These are phyloP conservation scores for Bombardia bombarda DNA, from an alignment of 495 filamentous ascomycete genomes.

Conservation along the genomic window DNA sequence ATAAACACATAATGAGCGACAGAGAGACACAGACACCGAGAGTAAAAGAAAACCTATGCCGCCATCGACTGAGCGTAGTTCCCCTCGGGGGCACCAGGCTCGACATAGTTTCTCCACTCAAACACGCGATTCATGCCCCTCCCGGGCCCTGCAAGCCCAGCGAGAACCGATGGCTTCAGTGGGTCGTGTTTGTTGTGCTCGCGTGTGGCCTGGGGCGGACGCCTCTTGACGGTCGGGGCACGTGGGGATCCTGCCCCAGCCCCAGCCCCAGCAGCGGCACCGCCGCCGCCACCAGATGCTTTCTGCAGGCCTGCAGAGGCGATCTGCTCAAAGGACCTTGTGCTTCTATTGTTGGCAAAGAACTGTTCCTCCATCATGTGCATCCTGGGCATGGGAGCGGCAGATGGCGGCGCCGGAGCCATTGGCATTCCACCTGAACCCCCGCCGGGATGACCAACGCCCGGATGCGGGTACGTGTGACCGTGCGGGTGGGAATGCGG, in stretches of 20 bases:
- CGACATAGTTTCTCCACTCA: slow-evolving; percentile 42
- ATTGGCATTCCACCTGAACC: slow-evolving; percentile 20
- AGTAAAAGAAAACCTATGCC: background rate
- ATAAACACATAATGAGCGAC: too few species aligned
- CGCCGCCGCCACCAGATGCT: slow-evolving; percentile 1
- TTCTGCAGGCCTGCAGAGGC: too few species aligned
- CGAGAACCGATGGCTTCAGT: slow-evolving; percentile 33
- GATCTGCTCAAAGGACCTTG: slow-evolving; percentile 10
- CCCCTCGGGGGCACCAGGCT: slow-evolving; percentile 24
- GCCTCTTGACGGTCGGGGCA: slow-evolving; percentile 18
- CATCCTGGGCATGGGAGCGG: slow-evolving; percentile 22
- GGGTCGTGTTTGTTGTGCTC: slow-evolving; percentile 19
- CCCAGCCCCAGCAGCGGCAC: slow-evolving; percentile 5
- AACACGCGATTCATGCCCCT: slow-evolving; percentile 38
- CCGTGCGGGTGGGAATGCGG: slow-evolving; percentile 14
- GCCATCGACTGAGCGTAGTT: slow-evolving; percentile 2
- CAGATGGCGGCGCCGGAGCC: slow-evolving; percentile 20
- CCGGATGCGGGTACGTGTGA: slow-evolving; percentile 8
- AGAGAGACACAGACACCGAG: background rate
- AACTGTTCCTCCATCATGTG: slow-evolving; percentile 37
- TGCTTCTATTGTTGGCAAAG: slow-evolving; percentile 17
- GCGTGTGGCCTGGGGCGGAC: slow-evolving; percentile 14
- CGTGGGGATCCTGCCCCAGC: slow-evolving; percentile 11
- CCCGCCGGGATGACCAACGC: slow-evolving; percentile 13
- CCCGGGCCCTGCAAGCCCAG: slow-evolving; percentile 36